Base-by-base conservation (phyloP, 2,329 filamentous ascomycete species). In the Drechslerella coelobrocha region DNA sequence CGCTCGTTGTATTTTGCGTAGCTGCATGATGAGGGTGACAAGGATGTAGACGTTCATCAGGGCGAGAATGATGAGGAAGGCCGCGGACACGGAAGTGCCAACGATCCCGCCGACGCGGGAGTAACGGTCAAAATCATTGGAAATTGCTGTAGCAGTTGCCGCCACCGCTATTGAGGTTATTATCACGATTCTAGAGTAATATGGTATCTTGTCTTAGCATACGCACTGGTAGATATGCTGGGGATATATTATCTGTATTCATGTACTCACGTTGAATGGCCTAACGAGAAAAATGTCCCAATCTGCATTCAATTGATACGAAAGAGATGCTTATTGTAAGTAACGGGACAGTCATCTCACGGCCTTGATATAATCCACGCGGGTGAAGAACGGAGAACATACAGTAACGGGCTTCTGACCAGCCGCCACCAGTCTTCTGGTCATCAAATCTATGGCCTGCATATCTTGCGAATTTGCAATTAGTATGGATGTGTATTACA, bases 211-310 rank as follows among this genome's bases (percentile, higher is more conserved):
- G n/a, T n/a, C n/a, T n/a, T n/a, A n/a, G n/a, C n/a, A n/a, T n/a
- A n/a, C n/a, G n/a, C n/a, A n/a, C n/a, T n/a, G n/a, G n/a, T n/a
- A n/a, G n/a, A n/a, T n/a, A n/a, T n/a, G n/a, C n/a, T n/a, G n/a
- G n/a, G n/a, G n/a, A 81, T 83, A 53, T 24, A 51, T 47, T 48
- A 53, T 43, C 65, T 50, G 24, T 50, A 12, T 72, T 68, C 59
- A 17, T 45, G 34, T 1, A 72, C 77, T 73, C 77, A 83, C 79
- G 93, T 97, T 23, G 90, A 95, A 80, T 97, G 93, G 0, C 94
- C 93, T 0, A 97, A 84, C 0, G 89, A 93, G 82, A 99, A 97
- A 78, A 91, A 97, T 0, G 91, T 96, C 45, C 93, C 94, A 0
- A 97, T 65, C 68, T 71, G 41, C 2, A 24, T 8, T 50, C 45